Percentiles rank a stretch among this genome's conserved stretches.
Conservation (phyloP, 257 asterid species). For the Gynochthodes officinalis region DNA sequence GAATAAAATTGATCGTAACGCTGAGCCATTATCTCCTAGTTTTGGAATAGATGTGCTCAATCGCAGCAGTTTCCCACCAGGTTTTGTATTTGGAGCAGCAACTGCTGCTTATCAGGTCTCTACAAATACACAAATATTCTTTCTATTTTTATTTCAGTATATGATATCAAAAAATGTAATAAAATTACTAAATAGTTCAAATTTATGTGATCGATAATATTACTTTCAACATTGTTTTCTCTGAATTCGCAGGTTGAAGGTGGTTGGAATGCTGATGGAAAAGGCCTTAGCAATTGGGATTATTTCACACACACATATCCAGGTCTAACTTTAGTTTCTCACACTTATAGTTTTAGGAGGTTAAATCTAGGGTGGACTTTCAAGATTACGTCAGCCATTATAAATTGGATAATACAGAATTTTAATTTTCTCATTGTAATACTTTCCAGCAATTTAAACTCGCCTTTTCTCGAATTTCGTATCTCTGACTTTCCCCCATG, state of each 20-base stretch:
- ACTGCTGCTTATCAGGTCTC: conserved; percentile 7
- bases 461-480: too few species aligned
- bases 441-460: too few species aligned
- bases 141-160: too few species aligned
- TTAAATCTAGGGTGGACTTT: neutral
- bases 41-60: conserved; percentile 1
- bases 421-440: too few species aligned
- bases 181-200: neutral
- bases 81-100: conserved; percentile 12
- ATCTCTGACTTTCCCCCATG: too few species aligned
- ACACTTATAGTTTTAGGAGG: too few species aligned
- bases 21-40: neutral
- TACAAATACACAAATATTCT: neutral
- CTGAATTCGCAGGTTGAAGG: conserved; percentile 30
- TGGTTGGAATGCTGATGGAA: conserved; percentile 30
- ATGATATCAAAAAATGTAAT: too few species aligned
- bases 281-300: conserved; percentile 37
- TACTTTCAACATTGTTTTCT: neutral
- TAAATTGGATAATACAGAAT: neutral
- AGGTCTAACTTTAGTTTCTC: conserved; percentile 21
- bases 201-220: too few species aligned
- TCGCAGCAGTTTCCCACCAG: conserved; percentile 5
- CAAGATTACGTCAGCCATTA: neutral
- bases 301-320: conserved; percentile 25
- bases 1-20: neutral